Percentiles rank a stretch among this genome's conserved stretches.
Conservation (phyloP, 441 rosid genomes). For the Mallotus japonicus region DNA sequence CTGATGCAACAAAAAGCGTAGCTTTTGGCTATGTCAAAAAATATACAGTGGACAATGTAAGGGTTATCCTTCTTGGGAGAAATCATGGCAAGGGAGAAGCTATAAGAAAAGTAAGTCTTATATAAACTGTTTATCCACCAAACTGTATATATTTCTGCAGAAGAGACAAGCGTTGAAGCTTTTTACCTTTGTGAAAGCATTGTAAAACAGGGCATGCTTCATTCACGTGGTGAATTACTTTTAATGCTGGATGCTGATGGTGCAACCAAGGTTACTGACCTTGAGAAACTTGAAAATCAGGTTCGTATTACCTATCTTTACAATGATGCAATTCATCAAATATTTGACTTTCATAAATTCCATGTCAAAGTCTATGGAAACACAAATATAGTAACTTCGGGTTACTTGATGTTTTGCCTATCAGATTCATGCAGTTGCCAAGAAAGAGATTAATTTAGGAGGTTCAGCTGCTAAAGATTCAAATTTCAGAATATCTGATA, state of each 20-base stretch:
- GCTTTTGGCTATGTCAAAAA: constrained; percentile 73
- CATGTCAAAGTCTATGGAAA: neutral
- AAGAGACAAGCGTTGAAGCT: constrained; percentile 45
- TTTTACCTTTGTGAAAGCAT: constrained; percentile 68
- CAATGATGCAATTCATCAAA: constrained; percentile 16
- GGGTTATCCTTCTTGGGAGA: constrained; percentile 83
- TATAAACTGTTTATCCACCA: constrained; percentile 20
- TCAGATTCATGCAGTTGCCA: constrained; percentile 79
- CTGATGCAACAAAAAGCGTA: constrained; percentile 75
- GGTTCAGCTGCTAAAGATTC: constrained; percentile 42
- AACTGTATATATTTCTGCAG: constrained; percentile 4
- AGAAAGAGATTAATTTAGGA: constrained; percentile 43
- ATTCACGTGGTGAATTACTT: constrained; percentile 92
- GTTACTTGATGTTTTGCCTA: constrained; percentile 37
- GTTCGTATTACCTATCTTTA: constrained; percentile 36
- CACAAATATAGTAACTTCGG: neutral
- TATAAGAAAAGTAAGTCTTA: constrained; percentile 81
- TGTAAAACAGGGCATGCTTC: constrained; percentile 98
- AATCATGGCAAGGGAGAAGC: constrained; percentile 99
- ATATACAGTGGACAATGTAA: constrained; percentile 66
- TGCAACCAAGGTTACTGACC: constrained; percentile 85
- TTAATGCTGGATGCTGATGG: constrained; percentile 99
- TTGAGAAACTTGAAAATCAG: constrained; percentile 94
- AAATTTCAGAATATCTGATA: constrained; percentile 53
- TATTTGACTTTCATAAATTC: neutral